Base-by-base conservation (phyloP, 2,329 filamentous ascomycete species). In the Pestalotiopsis sp. region DNA sequence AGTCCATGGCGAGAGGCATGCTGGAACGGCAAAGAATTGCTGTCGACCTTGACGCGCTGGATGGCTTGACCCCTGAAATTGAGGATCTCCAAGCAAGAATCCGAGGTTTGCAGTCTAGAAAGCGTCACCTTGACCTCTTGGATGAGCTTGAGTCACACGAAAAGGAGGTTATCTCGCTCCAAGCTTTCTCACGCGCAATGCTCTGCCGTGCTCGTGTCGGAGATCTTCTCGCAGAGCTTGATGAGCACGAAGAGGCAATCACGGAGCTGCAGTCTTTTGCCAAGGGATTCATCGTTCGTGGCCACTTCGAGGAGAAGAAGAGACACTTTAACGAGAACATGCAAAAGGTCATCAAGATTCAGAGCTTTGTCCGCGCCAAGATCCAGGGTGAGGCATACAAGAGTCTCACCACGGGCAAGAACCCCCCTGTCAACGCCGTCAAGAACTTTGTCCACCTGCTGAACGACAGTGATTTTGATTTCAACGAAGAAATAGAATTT, bases 371-470 rank as follows among this genome's bases (percentile, higher is more conserved):
- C 66, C 91, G 96, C 70, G 96, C 92, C 72, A 96, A 97, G 78
- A 93, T 98, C 64, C 96, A 99, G 80, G 96, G 96, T 65, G 94
- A 99, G 81, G 96, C 96, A 2, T 99, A 99, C 85, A 98, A 97
- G 87, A 97, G 93, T 78, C 86, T 99, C 72, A 98, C 95, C 2
- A 95, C 91, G 39, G 97, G 96, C 70, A 98, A 97, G 82, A 98
- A 98, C 77, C 96, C 96, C 27, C 96, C 96, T 0, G 94, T 99
- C 69, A 94, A 94, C 52, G 97, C 97, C 0, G 93, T 99, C 77
- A 98, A 98, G 84, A 97, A 97, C 78, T 99, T 99, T 78, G 94
- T 99, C 2, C 96, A 99, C 79, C 86, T 99, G 49, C 90, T 99
- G 68, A 99, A 98, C 76, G 96, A 99, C 80, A 98, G 94, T 76